Evolutionary conservation across 257 asterid genomes (phyloP).

Genomic region (Solanum lycopersicoides): DNA sequence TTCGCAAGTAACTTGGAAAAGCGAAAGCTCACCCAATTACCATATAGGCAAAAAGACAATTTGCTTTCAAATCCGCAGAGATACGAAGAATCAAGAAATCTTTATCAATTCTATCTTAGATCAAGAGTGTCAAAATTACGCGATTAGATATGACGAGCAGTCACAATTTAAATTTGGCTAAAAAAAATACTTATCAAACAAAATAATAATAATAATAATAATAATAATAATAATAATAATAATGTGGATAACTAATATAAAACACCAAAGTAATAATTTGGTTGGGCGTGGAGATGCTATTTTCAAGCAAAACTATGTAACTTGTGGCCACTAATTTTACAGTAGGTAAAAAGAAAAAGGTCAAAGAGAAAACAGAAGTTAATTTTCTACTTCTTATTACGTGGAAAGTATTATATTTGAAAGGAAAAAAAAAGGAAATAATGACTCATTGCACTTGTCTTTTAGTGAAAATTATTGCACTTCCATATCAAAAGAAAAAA

Average conservation of each 20-base stretch:
- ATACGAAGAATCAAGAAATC: too few relatives aligned
- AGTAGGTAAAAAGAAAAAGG: not conserved
- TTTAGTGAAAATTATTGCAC: not conserved
- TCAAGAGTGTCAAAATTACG: too few relatives aligned
- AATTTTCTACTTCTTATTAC: not conserved
- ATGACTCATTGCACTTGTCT: not conserved
- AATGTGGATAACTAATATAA: too few relatives aligned
- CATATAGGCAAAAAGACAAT: not conserved
- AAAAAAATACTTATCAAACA: too few relatives aligned
- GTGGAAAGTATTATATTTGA: not conserved
- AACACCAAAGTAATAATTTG: not conserved
- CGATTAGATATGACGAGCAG: not conserved
- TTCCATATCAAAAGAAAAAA: not conserved
- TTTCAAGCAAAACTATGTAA: not conserved
- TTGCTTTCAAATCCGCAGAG: not conserved
- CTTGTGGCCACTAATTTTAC: not conserved
- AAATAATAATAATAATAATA: too few relatives aligned
- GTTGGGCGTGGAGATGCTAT: not conserved
- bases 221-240: too few relatives aligned
- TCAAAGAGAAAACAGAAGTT: not conserved
- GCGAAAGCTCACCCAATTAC: not conserved
- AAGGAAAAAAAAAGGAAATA: not conserved
- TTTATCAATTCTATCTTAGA: too few relatives aligned
- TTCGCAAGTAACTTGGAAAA: not conserved
- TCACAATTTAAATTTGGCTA: too few relatives aligned